phyloP scores from a whole-genome alignment of 2,329 filamentous ascomycete genomes.

The Phialophora tarda region DNA sequence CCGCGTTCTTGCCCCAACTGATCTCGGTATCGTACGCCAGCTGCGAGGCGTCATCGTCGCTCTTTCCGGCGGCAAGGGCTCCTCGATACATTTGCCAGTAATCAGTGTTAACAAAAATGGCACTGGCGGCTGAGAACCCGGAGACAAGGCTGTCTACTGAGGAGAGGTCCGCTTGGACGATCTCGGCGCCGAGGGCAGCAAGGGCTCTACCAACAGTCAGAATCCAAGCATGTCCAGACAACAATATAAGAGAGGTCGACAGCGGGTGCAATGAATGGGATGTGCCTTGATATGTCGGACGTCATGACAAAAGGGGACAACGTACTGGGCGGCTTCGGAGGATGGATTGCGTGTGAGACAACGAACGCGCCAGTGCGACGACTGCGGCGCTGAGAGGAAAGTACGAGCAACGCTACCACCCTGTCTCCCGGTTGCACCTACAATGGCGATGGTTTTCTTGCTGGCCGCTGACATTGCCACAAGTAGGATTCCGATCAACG shows the following conservation, averaged over 20 bases:
- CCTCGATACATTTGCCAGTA: slow-evolving; percentile 22
- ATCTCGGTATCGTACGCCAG: slow-evolving; percentile 25
- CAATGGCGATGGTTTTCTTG: slow-evolving; percentile 26
- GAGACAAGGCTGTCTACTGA: slow-evolving; percentile 11
- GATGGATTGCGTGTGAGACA: slow-evolving; percentile 26
- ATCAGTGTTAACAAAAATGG: slow-evolving; percentile 24
- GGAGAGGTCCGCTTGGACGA: slow-evolving; percentile 25
- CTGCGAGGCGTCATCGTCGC: slow-evolving; percentile 11
- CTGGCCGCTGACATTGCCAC: slow-evolving; percentile 3
- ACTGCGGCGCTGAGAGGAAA: slow-evolving; percentile 19
- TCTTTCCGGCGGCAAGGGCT: slow-evolving; percentile 1
- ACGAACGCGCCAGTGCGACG: slow-evolving; percentile 22
- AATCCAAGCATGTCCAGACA: background rate
- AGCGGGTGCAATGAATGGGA: too few species aligned
- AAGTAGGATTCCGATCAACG: background rate
- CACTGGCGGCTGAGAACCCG: slow-evolving; percentile 13
- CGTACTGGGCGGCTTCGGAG: slow-evolving; percentile 23
- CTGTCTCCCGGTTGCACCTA: slow-evolving; percentile 24
- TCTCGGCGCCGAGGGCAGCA: slow-evolving; percentile 20
- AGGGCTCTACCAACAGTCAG: slow-evolving; percentile 12
- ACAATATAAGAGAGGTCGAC: too few species aligned
- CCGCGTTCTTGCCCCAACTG: slow-evolving; percentile 19
- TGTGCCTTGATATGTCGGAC: background rate
- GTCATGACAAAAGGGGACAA: background rate
- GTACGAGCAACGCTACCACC: slow-evolving; percentile 22